Base-by-base conservation (phyloP, 2,329 filamentous ascomycete species). In the Alternaria longipes region DNA sequence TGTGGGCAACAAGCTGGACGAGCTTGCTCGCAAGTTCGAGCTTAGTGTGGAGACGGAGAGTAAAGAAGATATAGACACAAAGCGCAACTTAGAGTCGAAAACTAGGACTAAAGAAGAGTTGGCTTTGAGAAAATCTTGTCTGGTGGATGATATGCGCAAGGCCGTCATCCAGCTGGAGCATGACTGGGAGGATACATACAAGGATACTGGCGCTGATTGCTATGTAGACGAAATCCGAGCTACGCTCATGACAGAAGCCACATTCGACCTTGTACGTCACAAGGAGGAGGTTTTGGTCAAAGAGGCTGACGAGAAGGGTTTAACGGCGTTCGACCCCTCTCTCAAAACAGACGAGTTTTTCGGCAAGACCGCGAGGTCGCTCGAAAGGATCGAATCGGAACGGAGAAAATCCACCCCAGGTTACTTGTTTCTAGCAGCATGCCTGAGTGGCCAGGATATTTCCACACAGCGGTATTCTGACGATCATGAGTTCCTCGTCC, bases 181-280 rank as follows among this genome's bases (percentile, higher is more conserved):
- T n/a, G 34, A 38, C 11, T 52, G 49, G 49, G 16, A 26, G 8
- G 49, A 52, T 22, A 52, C 49, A 18, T 34, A 52, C 49, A 40
- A 26, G 20, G 2, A 7, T 11, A 3, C 2, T 11, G 14, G 2
- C 12, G 1, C 16, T 3, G 18, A 52, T 6, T 6, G 14, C 11
- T 28, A 52, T 20, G 11, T 52, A 14, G 49, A 52, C 5, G 49
- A 52, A 22, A 11, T 12, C 9, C 36, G 49, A 40, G 24, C 32
- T 20, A 40, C 34, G 12, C 49, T 52, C 32, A 52, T 52, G 34
- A 52, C 49, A 9, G 49, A 52, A 52, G 49, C 49, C 24, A 34
- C 34, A 22, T 28, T 52, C 16, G 22, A 40, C 1, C 34, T 52
- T 12, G 14, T 52, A 38, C 34, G 49, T n/a, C 49, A 28, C 34